Evolutionary conservation across 495 filamentous ascomycete species (phyloP).

Genomic region (Talaromyces stipitatus): DNA sequence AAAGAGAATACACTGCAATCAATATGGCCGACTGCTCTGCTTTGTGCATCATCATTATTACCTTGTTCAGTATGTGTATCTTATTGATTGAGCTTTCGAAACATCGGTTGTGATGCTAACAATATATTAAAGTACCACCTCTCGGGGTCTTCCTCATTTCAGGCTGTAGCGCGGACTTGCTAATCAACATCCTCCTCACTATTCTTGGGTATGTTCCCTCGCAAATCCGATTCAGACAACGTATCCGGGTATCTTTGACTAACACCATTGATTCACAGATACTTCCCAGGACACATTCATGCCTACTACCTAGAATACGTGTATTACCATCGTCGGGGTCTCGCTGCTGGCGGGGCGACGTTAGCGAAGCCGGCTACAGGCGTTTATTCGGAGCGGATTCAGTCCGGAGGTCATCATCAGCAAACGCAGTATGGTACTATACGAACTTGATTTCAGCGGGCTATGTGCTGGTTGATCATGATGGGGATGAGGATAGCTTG

Average conservation of each 20-base stretch:
- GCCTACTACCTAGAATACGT: conserved; percentile 89
- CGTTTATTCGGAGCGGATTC: conserved; percentile 74
- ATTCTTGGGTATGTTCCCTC: conserved; percentile 45
- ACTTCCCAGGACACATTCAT: conserved; percentile 76
- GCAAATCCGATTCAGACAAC: background rate
- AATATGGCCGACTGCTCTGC: conserved; percentile 31
- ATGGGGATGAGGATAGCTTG: background rate
- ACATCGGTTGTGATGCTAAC: conserved; percentile 9
- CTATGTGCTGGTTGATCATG: background rate
- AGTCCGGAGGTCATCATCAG: conserved; percentile 52
- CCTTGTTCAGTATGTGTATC: conserved; percentile 46
- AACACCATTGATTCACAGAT: conserved; percentile 33
- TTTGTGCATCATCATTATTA: conserved; percentile 48
- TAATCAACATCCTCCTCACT: conserved; percentile 58
- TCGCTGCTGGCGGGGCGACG: conserved; percentile 42
- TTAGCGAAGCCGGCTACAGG: conserved; percentile 50
- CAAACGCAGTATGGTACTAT: conserved; percentile 2
- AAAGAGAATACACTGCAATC: background rate
- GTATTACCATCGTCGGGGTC: conserved; percentile 67
- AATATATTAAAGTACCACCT: conserved; percentile 45
- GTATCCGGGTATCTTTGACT: background rate
- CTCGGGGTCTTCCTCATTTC: conserved; percentile 56
- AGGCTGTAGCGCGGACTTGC: conserved; percentile 55
- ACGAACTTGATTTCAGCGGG: background rate
- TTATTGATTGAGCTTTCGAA: background rate